Conservation (phyloP, 129 eudicot genomes). For the Logfia minima region DNA sequence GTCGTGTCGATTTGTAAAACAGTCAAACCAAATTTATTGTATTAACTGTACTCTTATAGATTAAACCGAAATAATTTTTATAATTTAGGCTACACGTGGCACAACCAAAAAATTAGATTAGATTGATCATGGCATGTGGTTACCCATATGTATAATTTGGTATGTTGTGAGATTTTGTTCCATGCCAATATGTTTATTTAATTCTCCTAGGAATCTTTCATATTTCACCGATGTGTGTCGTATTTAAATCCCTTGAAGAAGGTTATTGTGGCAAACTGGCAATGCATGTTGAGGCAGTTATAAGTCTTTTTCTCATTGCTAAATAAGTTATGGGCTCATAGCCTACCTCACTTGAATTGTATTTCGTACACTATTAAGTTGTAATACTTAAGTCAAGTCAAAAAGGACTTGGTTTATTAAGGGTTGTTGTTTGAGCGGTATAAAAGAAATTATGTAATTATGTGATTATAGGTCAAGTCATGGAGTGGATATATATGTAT, state of each 20-base stretch:
- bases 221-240: background rate
- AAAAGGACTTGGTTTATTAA: too few species aligned
- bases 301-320: background rate
- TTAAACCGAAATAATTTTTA: too few species aligned
- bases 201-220: slow-evolving; percentile 7
- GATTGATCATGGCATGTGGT: background rate
- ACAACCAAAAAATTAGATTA: background rate
- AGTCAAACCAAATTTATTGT: too few species aligned
- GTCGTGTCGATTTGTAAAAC: too few species aligned
- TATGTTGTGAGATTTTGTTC: background rate
- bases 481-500: too few species aligned
- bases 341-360: background rate
- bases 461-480: too few species aligned
- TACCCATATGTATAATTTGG: slow-evolving; percentile 5
- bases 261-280: background rate
- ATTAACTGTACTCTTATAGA: too few species aligned
- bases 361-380: too few species aligned
- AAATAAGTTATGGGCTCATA: background rate
- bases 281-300: background rate
- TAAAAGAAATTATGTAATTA: too few species aligned
- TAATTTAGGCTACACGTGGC: background rate
- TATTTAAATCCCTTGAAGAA: slow-evolving; percentile 9
- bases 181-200: background rate
- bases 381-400: too few species aligned
- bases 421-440: too few species aligned